Percentiles rank a stretch among this genome's conserved stretches.
Conservation (phyloP, 345 rosid genomes). For the Eucalyptus regnans region DNA sequence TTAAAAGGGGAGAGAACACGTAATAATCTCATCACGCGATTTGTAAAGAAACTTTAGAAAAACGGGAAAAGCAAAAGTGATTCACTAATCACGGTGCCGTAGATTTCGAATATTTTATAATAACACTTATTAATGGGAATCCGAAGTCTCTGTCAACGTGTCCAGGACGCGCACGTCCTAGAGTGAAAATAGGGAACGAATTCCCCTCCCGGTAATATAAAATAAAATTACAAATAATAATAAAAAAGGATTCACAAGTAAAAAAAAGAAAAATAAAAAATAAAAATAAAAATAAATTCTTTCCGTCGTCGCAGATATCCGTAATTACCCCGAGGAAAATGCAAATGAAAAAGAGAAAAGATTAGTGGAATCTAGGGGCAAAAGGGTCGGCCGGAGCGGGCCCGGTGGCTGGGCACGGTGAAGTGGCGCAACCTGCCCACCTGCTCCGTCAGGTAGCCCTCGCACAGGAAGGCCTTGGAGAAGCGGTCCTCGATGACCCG, state of each 20-base stretch:
- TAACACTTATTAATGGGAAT: background rate
- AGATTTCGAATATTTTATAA: background rate
- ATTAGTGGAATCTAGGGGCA: slow-evolving; percentile 11
- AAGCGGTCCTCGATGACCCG: slow-evolving; percentile 71
- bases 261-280: accelerated
- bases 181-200: background rate
- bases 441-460: slow-evolving; percentile 59
- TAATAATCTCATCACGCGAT: background rate
- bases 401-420: slow-evolving; percentile 59
- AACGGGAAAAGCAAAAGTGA: background rate
- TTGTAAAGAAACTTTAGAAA: background rate
- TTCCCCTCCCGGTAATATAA: background rate
- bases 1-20: background rate
- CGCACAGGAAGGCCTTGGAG: slow-evolving; percentile 56
- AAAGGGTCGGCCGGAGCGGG: slow-evolving; percentile 27
- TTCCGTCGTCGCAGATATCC: background rate
- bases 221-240: background rate
- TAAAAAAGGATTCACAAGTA: background rate
- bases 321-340: background rate
- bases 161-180: background rate
- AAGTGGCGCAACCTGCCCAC: slow-evolving; percentile 72
- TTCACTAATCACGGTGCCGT: background rate
- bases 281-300: background rate
- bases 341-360: background rate
- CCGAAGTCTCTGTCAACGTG: background rate